These are phyloP conservation scores for Leccinum disarticulatum DNA, from an alignment of 768 basidiomycete genomes.

Conservation along the genomic window DNA sequence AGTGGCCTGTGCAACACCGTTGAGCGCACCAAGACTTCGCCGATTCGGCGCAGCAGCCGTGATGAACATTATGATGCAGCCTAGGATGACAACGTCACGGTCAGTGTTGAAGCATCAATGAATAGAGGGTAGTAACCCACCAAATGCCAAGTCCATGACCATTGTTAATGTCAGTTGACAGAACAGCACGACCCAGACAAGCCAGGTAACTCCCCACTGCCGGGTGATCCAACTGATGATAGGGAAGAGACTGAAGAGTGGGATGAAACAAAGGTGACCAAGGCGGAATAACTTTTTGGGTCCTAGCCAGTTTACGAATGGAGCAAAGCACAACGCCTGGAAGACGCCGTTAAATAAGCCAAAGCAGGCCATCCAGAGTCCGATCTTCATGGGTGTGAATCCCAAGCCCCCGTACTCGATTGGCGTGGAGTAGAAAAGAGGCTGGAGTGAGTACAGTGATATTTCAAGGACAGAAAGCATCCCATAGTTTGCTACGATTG, in stretches of 20 bases:
- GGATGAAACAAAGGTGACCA: constrained; percentile 29
- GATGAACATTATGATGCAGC: constrained; percentile 71
- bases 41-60: constrained; percentile 63
- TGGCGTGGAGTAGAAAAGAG: too few relatives aligned
- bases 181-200: constrained; percentile 29
- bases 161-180: constrained; percentile 24
- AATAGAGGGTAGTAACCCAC: constrained; percentile 22
- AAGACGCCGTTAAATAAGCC: too few relatives aligned
- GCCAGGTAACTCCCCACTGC: constrained; percentile 20
- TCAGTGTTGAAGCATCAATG: neutral
- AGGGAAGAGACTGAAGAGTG: constrained; percentile 34
- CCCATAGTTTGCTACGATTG: too few relatives aligned
- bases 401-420: too few relatives aligned
- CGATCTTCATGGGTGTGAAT: too few relatives aligned
- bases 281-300: constrained; percentile 31
- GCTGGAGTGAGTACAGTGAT: too few relatives aligned
- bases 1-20: constrained; percentile 44
- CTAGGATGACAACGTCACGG: constrained; percentile 36
- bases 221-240: constrained; percentile 27
- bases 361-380: too few relatives aligned
- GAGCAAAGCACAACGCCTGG: too few relatives aligned
- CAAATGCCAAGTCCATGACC: constrained; percentile 32
- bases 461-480: too few relatives aligned
- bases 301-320: constrained; percentile 33
- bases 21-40: constrained; percentile 66